Base-by-base conservation (phyloP, 345 rosid genomes). In the Dipteronia sinensis region DNA sequence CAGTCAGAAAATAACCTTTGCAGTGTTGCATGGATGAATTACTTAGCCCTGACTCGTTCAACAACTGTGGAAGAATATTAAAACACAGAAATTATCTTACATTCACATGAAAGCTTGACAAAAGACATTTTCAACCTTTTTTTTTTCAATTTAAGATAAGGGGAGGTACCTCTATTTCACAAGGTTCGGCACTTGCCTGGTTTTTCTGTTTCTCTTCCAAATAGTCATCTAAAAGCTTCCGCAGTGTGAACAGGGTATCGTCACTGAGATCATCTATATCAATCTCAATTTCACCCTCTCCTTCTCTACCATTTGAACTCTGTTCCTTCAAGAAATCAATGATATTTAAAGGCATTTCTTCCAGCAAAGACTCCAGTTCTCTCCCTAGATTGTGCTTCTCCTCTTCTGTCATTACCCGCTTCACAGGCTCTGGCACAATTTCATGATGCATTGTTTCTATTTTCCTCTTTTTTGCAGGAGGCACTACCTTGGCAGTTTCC, bases 211-310 rank as follows among this genome's bases (percentile, higher is more conserved):
- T 92, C 86, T 89, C 89, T 69, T 78, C 88, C 62, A 90, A 72
- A 85, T 88, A 85, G 76, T 88, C 91, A 80, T 92, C 94, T 56
- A 96, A 76, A 79, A 96, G 92, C 80, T 88, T 89, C 76, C 88
- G 79, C 76, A 96, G 87, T 65, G 78, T 80, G 70, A 96, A 84
- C 83, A 93, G 80, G 46, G 92, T 90, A 82, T 94, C 98, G 84
- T 89, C 87, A 67, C 94, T 82, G 31, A 96, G 97, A 77, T 89
- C 95, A 78, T 96, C 95, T 74, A 96, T 94, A 83, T 96, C 99
- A 76, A 96, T 92, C 88, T 96, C 99, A 73, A 96, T 92, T 78
- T 94, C 98, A 40, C 91, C 97, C 75, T 94, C 99, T 10, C 86
- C 92, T 55, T 88, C 93, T 71, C 76, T 89, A 75, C 89, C 97